Percentiles rank a stretch among this genome's conserved stretches.
These are phyloP conservation scores for Termitomyces sp. DNA, from an alignment of 768 basidiomycete genomes.

Conservation along the genomic window DNA sequence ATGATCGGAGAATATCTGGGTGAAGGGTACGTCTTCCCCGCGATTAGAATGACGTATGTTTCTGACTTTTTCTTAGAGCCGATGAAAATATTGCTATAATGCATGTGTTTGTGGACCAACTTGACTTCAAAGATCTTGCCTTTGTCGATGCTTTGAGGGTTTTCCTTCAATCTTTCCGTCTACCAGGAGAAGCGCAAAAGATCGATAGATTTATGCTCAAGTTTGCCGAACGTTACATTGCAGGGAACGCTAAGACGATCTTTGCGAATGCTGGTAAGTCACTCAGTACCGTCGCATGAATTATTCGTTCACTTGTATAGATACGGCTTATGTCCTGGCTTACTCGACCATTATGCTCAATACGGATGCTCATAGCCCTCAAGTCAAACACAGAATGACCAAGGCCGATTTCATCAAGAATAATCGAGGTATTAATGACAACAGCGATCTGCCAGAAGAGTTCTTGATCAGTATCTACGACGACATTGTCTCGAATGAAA, in stretches of 20 bases:
- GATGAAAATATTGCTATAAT: slow-evolving; percentile 88
- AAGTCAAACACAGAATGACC: slow-evolving; percentile 93
- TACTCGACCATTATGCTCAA: slow-evolving; percentile 96
- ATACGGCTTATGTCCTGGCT: slow-evolving; percentile 91
- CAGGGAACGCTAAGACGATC: slow-evolving; percentile 75
- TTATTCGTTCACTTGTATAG: slow-evolving; percentile 32
- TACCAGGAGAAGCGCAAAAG: slow-evolving; percentile 97
- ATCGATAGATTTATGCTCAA: slow-evolving; percentile 99
- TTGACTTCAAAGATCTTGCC: slow-evolving; percentile 77
- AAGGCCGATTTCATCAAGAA: slow-evolving; percentile 90
- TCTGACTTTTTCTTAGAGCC: slow-evolving; percentile 49
- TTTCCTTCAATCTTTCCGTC: slow-evolving; percentile 93
- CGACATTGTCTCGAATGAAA: slow-evolving; percentile 89
- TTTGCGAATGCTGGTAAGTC: slow-evolving; percentile 92
- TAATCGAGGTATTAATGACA: slow-evolving; percentile 95
- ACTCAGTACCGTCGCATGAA: neutral
- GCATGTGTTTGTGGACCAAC: slow-evolving; percentile 94
- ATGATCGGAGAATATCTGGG: slow-evolving; percentile 99
- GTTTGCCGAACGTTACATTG: slow-evolving; percentile 96
- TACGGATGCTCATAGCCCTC: slow-evolving; percentile 95
- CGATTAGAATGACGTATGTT: neutral
- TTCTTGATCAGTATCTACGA: slow-evolving; percentile 78
- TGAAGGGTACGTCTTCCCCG: slow-evolving; percentile 68
- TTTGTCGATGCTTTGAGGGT: slow-evolving; percentile 89
- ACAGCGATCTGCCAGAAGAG: slow-evolving; percentile 84